Evolutionary conservation across 306 rosid species (phyloP).

Genomic region (Aeschynomene evenia): DNA sequence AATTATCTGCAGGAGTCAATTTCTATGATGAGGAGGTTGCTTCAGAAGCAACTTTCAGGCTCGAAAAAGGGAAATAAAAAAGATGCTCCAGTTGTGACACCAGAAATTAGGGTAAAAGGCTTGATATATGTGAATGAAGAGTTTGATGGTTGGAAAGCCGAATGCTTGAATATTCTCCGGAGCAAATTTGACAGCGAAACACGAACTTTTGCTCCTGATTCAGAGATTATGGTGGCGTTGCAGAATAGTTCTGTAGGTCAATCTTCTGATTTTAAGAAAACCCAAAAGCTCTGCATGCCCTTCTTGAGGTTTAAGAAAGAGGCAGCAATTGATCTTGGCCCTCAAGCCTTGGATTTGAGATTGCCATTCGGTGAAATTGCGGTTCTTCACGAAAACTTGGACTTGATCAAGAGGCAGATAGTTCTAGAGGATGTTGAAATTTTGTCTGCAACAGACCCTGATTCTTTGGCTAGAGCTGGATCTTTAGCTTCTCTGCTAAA

Average conservation of each 20-base stretch:
- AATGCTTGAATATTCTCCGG: constrained; percentile 68
- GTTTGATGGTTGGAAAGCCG: constrained; percentile 87
- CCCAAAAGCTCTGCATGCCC: constrained; percentile 81
- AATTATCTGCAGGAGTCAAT: constrained; percentile 84
- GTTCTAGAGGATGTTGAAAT: constrained; percentile 74
- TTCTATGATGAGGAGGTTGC: constrained; percentile 79
- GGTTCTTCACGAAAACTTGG: constrained; percentile 74
- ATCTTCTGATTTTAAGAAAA: constrained; percentile 54
- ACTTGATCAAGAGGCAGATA: constrained; percentile 75
- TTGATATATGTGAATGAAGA: constrained; percentile 79
- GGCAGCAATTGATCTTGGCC: constrained; percentile 65
- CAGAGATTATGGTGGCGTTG: constrained; percentile 61
- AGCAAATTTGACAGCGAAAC: constrained; percentile 47
- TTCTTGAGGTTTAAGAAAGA: constrained; percentile 83
- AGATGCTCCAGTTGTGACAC: constrained; percentile 48
- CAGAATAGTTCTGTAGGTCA: constrained; percentile 60
- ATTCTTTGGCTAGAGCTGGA: constrained; percentile 67
- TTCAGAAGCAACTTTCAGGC: constrained; percentile 77
- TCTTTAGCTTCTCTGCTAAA: constrained; percentile 49
- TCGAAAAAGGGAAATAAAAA: constrained; percentile 65
- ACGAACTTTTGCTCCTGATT: constrained; percentile 53
- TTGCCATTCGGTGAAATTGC: constrained; percentile 81
- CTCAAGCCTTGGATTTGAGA: constrained; percentile 71
- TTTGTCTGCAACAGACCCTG: constrained; percentile 55
- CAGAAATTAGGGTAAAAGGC: constrained; percentile 53